Percentiles rank a stretch among this genome's conserved stretches.
Evolutionary conservation across 2,329 filamentous ascomycete species (phyloP).

Genomic region (Coniochaeta sp.): DNA sequence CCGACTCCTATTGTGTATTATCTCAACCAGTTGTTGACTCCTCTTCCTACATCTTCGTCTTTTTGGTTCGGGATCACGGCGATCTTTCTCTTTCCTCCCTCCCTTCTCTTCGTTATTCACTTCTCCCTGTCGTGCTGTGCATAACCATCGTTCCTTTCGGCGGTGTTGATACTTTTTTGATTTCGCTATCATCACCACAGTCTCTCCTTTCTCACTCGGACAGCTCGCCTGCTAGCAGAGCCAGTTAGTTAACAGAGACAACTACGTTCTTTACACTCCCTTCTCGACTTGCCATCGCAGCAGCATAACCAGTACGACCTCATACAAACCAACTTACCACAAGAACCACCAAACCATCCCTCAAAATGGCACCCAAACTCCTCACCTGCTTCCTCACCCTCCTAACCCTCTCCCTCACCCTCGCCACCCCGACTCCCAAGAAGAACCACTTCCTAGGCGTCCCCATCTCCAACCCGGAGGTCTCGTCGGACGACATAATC

Average conservation of each 20-base stretch:
- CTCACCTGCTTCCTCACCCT: slow-evolving; percentile 15
- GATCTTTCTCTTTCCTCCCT: background rate
- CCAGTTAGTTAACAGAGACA: background rate
- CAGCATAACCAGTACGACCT: too few species aligned
- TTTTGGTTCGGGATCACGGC: background rate
- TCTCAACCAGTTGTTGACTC: slow-evolving; percentile 2
- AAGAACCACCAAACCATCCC: background rate
- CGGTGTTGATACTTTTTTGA: too few species aligned
- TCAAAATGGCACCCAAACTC: slow-evolving; percentile 17
- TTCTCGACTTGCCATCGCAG: background rate
- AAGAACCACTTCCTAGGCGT: slow-evolving; percentile 27
- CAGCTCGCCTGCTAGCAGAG: background rate
- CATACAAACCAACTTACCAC: slow-evolving; percentile 2
- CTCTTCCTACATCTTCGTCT: background rate
- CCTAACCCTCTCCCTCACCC: slow-evolving; percentile 16
- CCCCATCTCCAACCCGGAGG: slow-evolving; percentile 39
- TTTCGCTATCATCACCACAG: background rate
- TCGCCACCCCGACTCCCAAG: slow-evolving; percentile 12
- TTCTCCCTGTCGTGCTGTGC: background rate
- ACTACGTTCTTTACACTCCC: slow-evolving; percentile 3
- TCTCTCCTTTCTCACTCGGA: background rate
- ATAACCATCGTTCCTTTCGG: background rate
- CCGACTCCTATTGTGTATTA: background rate
- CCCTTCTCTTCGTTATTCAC: background rate
- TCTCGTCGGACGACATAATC: slow-evolving; percentile 38